Conservation (phyloP, 2,329 filamentous ascomycete genomes). For the Penicillium fuscoglaucum region DNA sequence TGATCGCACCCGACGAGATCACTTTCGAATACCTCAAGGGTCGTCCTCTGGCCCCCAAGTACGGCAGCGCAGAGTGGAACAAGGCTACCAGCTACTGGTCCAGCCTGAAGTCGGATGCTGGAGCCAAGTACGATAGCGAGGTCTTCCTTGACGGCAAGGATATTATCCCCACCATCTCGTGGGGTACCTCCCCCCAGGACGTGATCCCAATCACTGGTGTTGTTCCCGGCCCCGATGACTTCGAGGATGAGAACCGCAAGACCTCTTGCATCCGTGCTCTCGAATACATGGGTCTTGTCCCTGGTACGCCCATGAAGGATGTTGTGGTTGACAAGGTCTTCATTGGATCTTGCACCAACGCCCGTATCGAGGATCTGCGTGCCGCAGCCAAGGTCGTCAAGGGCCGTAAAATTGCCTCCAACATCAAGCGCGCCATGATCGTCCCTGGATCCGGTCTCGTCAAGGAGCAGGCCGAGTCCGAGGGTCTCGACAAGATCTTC, state of each 20-base stretch:
- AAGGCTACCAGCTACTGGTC: constrained; percentile 87
- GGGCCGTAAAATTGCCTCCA: constrained; percentile 80
- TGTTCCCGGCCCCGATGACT: constrained; percentile 89
- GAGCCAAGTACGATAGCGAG: constrained; percentile 84
- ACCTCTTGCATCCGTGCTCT: constrained; percentile 75
- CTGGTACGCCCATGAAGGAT: constrained; percentile 90
- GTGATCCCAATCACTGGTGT: constrained; percentile 88
- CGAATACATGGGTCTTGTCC: constrained; percentile 91
- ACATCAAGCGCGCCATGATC: constrained; percentile 92
- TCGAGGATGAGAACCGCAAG: constrained; percentile 77
- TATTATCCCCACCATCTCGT: constrained; percentile 88
- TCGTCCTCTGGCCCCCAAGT: constrained; percentile 81
- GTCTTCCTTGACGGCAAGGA: constrained; percentile 90
- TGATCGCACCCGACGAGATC: constrained; percentile 91
- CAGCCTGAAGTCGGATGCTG: constrained; percentile 79
- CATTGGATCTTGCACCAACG: constrained; percentile 97
- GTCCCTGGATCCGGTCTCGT: constrained; percentile 94
- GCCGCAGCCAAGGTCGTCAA: constrained; percentile 83
- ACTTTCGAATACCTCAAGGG: constrained; percentile 96
- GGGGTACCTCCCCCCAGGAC: constrained; percentile 96
- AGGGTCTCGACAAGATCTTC: constrained; percentile 93
- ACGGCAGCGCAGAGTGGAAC: constrained; percentile 84
- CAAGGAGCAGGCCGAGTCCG: constrained; percentile 85
- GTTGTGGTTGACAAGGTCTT: constrained; percentile 93
- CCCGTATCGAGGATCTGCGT: constrained; percentile 91